phyloP scores from a whole-genome alignment of 2,329 filamentous ascomycete genomes.

The Colletotrichum karsti region DNA sequence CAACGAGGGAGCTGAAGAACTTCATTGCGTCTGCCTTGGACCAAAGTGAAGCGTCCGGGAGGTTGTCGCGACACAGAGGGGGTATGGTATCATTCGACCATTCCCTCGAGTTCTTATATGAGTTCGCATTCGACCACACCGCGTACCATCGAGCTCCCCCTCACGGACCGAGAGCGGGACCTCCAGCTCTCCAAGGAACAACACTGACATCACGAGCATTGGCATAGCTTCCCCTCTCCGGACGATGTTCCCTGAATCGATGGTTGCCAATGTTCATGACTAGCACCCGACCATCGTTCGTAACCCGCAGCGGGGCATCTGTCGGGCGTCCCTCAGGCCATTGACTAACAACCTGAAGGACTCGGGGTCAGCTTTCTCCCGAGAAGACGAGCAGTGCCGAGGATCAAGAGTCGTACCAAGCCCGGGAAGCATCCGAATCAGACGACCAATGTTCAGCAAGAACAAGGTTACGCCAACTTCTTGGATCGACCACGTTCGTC shows the following conservation, averaged over 20 bases:
- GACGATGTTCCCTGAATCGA: not conserved
- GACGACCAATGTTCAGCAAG: not conserved
- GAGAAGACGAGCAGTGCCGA: slow-evolving; percentile 1
- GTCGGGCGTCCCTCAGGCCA: slow-evolving; percentile 7
- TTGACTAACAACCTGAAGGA: not conserved
- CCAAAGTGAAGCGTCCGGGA: not conserved
- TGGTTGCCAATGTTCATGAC: not conserved
- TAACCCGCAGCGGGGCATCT: slow-evolving; percentile 20
- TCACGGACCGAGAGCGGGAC: slow-evolving; percentile 15
- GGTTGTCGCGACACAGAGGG: not conserved
- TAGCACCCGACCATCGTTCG: slow-evolving; percentile 4
- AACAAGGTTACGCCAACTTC: not conserved
- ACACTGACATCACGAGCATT: slow-evolving; percentile 26
- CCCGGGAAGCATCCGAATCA: not conserved
- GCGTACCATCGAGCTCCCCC: not conserved
- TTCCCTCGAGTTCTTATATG: not conserved
- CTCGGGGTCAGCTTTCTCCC: slow-evolving; percentile 15
- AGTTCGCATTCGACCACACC: not conserved
- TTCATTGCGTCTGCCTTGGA: slow-evolving; percentile 26
- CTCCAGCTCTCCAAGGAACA: not conserved
- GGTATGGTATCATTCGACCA: not conserved
- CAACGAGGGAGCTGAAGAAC: slow-evolving; percentile 24
- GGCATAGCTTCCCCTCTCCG: not conserved
- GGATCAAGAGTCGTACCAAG: not conserved
- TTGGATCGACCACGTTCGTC: slow-evolving; percentile 3